Percentiles rank a stretch among this genome's conserved stretches.
These are phyloP conservation scores for Cercis canadensis DNA, from an alignment of 306 rosid genomes.

Conservation along the genomic window DNA sequence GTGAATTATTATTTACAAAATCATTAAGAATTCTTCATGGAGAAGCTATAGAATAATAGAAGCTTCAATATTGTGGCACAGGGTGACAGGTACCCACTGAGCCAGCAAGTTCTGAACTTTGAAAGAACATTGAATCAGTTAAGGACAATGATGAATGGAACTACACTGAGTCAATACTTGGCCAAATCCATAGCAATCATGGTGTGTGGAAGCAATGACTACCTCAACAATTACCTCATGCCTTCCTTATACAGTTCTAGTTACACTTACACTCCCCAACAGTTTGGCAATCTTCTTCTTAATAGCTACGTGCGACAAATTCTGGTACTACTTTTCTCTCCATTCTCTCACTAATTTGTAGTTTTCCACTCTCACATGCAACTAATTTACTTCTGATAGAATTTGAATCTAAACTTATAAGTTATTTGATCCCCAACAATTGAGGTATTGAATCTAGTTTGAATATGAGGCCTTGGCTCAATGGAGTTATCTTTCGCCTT, in stretches of 20 bases:
- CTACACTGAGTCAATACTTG: conserved; percentile 40
- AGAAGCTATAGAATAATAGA: background rate
- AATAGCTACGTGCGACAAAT: conserved; percentile 57
- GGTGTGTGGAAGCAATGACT: conserved; percentile 75
- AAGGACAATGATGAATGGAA: conserved; percentile 48
- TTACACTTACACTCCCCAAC: conserved; percentile 47
- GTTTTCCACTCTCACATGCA: no score
- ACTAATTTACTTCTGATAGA: no score
- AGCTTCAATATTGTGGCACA: conserved; percentile 30
- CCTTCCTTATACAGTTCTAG: conserved; percentile 56
- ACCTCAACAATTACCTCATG: conserved; percentile 76
- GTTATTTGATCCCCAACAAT: no score
- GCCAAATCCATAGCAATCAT: conserved; percentile 54
- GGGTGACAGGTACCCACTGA: conserved; percentile 62
- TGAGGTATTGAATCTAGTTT: no score
- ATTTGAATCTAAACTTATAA: no score
- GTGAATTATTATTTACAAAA: no score
- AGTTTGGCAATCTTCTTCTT: conserved; percentile 69
- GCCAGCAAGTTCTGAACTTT: conserved; percentile 61
- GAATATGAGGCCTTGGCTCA: no score
- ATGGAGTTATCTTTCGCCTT: no score
- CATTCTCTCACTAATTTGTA: no score
- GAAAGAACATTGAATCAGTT: conserved; percentile 48
- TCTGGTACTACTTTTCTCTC: conserved; percentile 32
- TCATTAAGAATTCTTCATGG: no score